Base-by-base conservation (phyloP, 1,284 basidiomycete genomes). In the Malassezia cuniculi region DNA sequence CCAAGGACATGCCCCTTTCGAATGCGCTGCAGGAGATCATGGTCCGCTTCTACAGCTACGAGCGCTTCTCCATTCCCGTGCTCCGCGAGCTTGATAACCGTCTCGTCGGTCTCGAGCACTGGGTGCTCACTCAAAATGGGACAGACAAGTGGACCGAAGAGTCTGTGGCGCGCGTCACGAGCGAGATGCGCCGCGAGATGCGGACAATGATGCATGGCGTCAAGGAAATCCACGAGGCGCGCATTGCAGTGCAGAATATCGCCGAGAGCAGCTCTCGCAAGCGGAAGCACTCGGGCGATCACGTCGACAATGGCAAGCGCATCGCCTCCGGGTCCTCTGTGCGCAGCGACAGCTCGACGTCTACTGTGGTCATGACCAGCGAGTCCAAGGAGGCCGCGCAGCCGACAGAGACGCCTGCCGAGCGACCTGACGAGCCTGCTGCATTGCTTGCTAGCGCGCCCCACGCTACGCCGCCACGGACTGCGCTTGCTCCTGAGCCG, bases 41-140 rank as follows among this genome's bases (percentile, higher is more conserved):
- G 60, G 34, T 53, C 14, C 60, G 62, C 25, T 66, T 66, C 48
- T 66, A 66, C 53, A 51, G 60, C 12, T 66, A 60, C 45, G 62
- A 66, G 39, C 47, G 58, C 3, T 63, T 64, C 48, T 59, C 60
- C 8, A 55, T 66, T 6, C 62, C 62, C 5, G 48, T 64, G 17
- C 49, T 66, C 15, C 52, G 59, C 10, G 54, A 54, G 20, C 51
- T 66, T 38, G 62, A 66, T 34, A 54, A 48, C 19, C 52, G 62
- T 6, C 39, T 66, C 16, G 39, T 60, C 21, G 62, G 61, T 18
- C 54, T 66, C 19, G 62, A 66, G 39, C 52, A 58, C 11, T 60
- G 63, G 38, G 21, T 36, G 34, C 43, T 55, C 25, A 32, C 46
- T 15, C 48, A 51, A 20, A 34, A 41, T n/a, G 36, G 43, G 16